Percentiles rank a stretch among this genome's conserved stretches.
Conservation (phyloP, 352 stramenopile species). For the Thalassiosira allenii region DNA sequence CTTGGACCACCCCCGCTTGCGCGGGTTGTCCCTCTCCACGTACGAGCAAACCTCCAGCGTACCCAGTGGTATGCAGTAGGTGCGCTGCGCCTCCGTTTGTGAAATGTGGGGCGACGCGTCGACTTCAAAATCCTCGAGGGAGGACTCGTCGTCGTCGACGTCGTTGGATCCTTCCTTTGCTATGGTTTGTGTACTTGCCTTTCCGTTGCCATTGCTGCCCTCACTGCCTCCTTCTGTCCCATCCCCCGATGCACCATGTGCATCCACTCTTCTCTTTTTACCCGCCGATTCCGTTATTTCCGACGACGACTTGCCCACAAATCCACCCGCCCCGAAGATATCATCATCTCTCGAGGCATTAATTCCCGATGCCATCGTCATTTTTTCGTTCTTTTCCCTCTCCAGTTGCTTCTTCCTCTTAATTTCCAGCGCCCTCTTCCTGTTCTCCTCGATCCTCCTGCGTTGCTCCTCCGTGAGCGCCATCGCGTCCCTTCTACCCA, state of each 20-base stretch:
- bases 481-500: conserved; percentile 25
- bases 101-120: conserved; percentile 70
- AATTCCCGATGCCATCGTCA: background rate
- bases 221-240: conserved; percentile 3
- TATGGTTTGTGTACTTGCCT: background rate
- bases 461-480: conserved; percentile 76
- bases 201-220: background rate
- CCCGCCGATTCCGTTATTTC: conserved; percentile 2
- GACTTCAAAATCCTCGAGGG: conserved; percentile 81
- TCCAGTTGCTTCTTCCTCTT: conserved; percentile 65
- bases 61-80: conserved; percentile 79
- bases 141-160: conserved; percentile 46
- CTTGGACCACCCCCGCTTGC: conserved; percentile 62
- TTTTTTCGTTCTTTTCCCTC: conserved; percentile 44
- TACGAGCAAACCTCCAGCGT: conserved; percentile 77
- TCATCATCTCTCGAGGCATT: background rate
- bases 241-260: background rate
- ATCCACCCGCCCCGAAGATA: conserved; percentile 37
- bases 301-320: conserved; percentile 15
- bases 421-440: conserved; percentile 75
- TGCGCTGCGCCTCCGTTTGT: conserved; percentile 74
- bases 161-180: background rate
- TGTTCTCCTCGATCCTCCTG: conserved; percentile 76
- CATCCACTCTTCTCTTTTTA: conserved; percentile 40
- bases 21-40: conserved; percentile 76